phyloP scores from a whole-genome alignment of 257 asterid species.

The Solanum pimpinellifolium region DNA sequence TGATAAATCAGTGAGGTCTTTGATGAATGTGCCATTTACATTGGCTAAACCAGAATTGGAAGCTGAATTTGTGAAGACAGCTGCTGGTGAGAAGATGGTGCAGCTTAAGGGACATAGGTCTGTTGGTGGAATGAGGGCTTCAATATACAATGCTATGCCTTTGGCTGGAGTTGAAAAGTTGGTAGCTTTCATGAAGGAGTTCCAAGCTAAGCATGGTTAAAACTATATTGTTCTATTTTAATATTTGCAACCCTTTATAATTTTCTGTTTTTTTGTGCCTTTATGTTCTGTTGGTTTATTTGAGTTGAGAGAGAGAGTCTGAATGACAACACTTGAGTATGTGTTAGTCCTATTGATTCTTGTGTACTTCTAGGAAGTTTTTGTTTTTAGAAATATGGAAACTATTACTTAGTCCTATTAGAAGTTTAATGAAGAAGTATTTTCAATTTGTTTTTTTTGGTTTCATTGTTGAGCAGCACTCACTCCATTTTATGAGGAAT shows the following conservation, averaged over 20 bases:
- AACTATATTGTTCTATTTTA: background rate
- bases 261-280: background rate
- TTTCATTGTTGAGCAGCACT: background rate
- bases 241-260: background rate
- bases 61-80: constrained; percentile 79
- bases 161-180: constrained; percentile 80
- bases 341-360: background rate
- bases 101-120: constrained; percentile 95
- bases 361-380: background rate
- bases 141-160: constrained; percentile 96
- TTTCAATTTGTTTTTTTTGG: background rate
- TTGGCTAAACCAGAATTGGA: constrained; percentile 75
- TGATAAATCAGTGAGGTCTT: constrained; percentile 72
- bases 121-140: constrained; percentile 98
- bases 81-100: constrained; percentile 92
- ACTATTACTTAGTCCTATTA: background rate
- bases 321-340: background rate
- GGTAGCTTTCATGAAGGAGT: constrained; percentile 93
- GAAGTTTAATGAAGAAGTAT: background rate
- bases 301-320: background rate
- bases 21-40: constrained; percentile 92
- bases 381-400: background rate
- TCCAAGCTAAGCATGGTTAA: constrained; percentile 74
- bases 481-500: background rate
- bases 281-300: background rate